Evolutionary conservation across 495 filamentous ascomycete genomes (phyloP), one percentile per base, ranked within the genome.

Genomic region (Hypoxylon lienhwacheense): DNA sequence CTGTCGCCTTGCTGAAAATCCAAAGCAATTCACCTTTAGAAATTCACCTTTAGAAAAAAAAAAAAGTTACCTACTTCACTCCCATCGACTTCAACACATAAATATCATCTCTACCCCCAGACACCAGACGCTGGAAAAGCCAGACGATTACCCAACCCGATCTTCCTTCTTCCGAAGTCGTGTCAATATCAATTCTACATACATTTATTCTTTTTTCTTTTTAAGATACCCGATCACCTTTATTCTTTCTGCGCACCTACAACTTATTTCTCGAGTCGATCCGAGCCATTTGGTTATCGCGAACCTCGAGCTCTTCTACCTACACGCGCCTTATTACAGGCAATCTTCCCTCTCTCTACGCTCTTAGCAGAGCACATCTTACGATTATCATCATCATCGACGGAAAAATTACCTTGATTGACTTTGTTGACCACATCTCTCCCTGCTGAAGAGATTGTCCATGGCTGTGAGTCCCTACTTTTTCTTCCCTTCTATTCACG

Each of bases 191-290:
- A 47, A 53, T 48, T 45, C 50, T 45, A 25, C 19, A 50, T 47
- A 48, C 17, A 20, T 48, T 28, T 6, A 43, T 47, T 33, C 20
- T 61, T 53, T 61, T 45, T 43, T 47, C 39, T 12, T 61, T 53
- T 61, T 45, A 36, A 41, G 58, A 61, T 61, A 61, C 58, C 58
- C 58, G 42, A 44, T 34, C 26, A n/a, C 17, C 39, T 55, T 46
- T 40, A 34, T 47, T 28, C n/a, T 40, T 17, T 39, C 19, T 39
- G 50, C 26, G 45, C 49, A 44, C 46, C 25, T 39, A 34, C 22
- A 14, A 14, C 17, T 26, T 32, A 12, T 17, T 24, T 31, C 8
- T 45, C 32, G 4, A 4, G 31, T 57, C n/a, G 24, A 5, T 19
- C 21, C 36, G 56, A 54, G 56, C 56, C 56, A 60, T 44, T 39